These are phyloP conservation scores for Didymosphaeria variabile DNA, from an alignment of 2,329 filamentous ascomycete genomes.

Conservation along the genomic window DNA sequence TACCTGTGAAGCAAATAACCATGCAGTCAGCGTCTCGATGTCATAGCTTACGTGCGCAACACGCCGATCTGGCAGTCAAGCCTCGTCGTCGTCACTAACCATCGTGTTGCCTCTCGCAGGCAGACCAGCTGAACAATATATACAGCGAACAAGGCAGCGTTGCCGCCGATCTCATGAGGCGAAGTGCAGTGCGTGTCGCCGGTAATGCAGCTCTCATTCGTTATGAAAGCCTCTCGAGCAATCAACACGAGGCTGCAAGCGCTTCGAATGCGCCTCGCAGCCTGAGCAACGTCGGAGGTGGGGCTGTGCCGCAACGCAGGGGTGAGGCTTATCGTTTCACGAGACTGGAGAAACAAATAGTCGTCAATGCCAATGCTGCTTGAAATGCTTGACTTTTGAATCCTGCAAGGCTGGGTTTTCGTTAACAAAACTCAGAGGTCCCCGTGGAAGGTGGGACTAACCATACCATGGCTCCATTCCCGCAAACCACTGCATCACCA, in stretches of 20 bases:
- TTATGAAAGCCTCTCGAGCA: neutral
- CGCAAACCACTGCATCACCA: neutral
- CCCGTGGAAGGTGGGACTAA: neutral
- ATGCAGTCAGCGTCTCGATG: neutral
- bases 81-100: neutral
- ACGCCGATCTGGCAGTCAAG: conserved; percentile 3
- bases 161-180: neutral
- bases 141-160: neutral
- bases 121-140: conserved; percentile 11
- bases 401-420: neutral
- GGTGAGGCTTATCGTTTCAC: conserved; percentile 12
- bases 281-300: conserved; percentile 1
- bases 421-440: neutral
- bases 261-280: conserved; percentile 10
- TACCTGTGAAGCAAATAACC: neutral
- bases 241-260: conserved; percentile 12
- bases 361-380: conserved; percentile 1
- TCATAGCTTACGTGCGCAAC: conserved; percentile 1
- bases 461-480: conserved; percentile 15
- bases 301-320: conserved; percentile 15
- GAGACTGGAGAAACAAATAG: conserved; percentile 7
- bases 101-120: conserved; percentile 13
- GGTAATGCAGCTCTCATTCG: neutral
- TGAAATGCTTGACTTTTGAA: conserved; percentile 2
- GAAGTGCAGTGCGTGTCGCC: conserved; percentile 1